These are phyloP conservation scores for Aspergillus versicolor DNA, from an alignment of 2,329 filamentous ascomycete species.

Conservation along the genomic window DNA sequence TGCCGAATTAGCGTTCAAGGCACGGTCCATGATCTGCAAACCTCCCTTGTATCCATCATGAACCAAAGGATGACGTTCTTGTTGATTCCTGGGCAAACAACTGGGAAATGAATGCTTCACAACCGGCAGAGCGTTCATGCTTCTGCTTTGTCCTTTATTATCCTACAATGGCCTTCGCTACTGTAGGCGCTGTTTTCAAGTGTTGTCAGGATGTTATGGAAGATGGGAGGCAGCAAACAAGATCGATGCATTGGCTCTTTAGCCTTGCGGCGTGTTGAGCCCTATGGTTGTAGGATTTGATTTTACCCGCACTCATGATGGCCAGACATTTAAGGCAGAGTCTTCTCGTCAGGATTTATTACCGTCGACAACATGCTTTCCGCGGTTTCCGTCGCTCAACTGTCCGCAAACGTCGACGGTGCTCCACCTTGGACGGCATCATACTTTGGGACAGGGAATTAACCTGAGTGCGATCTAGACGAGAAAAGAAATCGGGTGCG, in stretches of 20 bases:
- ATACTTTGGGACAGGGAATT: constrained; percentile 1
- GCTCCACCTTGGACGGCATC: constrained; percentile 4
- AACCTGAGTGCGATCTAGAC: not conserved
- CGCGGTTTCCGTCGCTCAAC: not conserved
- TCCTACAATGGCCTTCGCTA: not conserved
- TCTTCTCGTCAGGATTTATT: not conserved
- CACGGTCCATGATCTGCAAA: not conserved
- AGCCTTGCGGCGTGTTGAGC: constrained; percentile 5
- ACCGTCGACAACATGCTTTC: not conserved
- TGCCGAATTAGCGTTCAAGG: not conserved
- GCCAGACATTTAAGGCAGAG: not conserved
- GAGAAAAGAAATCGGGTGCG: not conserved
- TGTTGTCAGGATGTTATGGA: not conserved
- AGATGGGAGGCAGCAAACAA: not conserved
- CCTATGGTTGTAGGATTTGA: not conserved
- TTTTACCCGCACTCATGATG: not conserved
- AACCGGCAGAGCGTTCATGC: too few relatives aligned
- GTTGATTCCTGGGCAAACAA: not conserved
- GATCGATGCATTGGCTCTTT: constrained; percentile 4
- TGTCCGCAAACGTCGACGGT: constrained; percentile 16
- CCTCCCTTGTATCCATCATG: not conserved
- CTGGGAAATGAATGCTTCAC: too few relatives aligned
- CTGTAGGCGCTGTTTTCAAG: not conserved
- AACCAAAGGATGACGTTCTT: not conserved
- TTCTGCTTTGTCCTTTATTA: too few relatives aligned